Evolutionary conservation across 2,329 filamentous ascomycete species (phyloP), one percentile per base, ranked within the genome.

Genomic region (Cucurbitaria berberidis): DNA sequence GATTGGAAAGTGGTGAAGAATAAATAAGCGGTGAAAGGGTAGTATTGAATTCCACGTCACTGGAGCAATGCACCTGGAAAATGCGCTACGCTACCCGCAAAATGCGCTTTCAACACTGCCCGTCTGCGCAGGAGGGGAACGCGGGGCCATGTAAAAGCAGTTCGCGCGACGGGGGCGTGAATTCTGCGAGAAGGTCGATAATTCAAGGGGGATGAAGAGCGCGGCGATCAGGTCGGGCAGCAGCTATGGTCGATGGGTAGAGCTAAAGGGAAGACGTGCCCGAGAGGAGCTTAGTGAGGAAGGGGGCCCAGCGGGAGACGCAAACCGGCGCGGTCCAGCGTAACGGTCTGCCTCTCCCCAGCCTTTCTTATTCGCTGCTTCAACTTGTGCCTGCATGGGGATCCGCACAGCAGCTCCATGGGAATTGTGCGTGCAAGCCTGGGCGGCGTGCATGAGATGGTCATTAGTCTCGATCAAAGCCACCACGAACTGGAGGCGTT

Each of bases 1-100:
- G 13, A 5, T 16, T 4, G 30, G 39, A 48, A 52, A 21, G 42
- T 29, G 47, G 48, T 51, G 50, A 39, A 51, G 36, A 40, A 45
- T 29, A 34, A 57, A 64, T 21, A 59, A 54, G 59, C 59, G 59
- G 62, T 64, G 50, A 57, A 66, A 35, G 51, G 41, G 51, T n/a
- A n/a, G 49, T 29, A n/a, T n/a, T n/a, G 24, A 46, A 66, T 58
- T 66, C 56, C 59, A 51, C 62, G 69, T 68, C 57, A 57, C 65
- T 56, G 48, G 32, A 60, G 59, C 43, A 59, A 29, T 36, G 42
- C 36, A 42, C 40, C 4, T 42, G 8, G 40, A 42, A 42, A 42
- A 47, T 24, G 43, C 16, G 48, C 32, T 24, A 38, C 16, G 48
- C 32, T 45, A 51, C 46, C 53, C 47, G 56, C 51, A 51, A 22